Evolutionary conservation across 345 rosid species (phyloP).

Genomic region (Mallotus nudiflorus): DNA sequence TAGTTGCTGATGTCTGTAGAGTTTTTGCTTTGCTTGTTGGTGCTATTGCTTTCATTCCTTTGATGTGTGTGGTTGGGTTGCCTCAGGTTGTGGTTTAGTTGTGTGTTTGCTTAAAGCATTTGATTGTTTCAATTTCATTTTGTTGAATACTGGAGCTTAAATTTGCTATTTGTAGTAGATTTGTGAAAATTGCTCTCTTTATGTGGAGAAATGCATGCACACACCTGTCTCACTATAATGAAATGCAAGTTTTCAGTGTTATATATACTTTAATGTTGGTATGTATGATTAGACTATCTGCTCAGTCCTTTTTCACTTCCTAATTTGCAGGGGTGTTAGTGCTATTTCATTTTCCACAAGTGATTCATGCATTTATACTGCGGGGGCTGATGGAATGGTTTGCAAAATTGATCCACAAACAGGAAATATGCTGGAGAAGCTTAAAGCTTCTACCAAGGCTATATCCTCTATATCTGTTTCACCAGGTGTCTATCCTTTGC

Average conservation of each 20-base stretch:
- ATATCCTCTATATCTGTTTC: constrained; percentile 80
- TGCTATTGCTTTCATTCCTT: not conserved
- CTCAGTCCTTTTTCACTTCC: constrained; percentile 2
- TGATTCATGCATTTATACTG: constrained; percentile 60
- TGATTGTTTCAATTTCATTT: not conserved
- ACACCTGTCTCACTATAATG: not conserved
- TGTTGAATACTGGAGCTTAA: not conserved
- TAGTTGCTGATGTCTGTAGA: not conserved
- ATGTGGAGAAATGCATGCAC: not conserved
- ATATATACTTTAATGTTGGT: not conserved
- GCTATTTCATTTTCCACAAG: constrained; percentile 67
- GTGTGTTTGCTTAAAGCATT: not conserved
- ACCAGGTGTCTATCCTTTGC: constrained; percentile 47
- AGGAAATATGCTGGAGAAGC: constrained; percentile 68
- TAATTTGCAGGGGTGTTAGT: constrained; percentile 76
- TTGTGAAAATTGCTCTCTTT: not conserved
- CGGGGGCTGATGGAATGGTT: constrained; percentile 92
- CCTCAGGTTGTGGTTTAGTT: not conserved
- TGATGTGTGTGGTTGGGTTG: not conserved
- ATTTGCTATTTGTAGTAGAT: not conserved
- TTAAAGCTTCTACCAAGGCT: constrained; percentile 67
- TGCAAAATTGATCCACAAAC: constrained; percentile 72
- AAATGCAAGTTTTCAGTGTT: not conserved
- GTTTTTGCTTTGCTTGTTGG: not conserved
- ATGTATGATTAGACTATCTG: not conserved